Evolutionary conservation across 1,284 basidiomycete species (phyloP), one percentile per base, ranked within the genome.

Genomic region (Laetiporus sulphureus): DNA sequence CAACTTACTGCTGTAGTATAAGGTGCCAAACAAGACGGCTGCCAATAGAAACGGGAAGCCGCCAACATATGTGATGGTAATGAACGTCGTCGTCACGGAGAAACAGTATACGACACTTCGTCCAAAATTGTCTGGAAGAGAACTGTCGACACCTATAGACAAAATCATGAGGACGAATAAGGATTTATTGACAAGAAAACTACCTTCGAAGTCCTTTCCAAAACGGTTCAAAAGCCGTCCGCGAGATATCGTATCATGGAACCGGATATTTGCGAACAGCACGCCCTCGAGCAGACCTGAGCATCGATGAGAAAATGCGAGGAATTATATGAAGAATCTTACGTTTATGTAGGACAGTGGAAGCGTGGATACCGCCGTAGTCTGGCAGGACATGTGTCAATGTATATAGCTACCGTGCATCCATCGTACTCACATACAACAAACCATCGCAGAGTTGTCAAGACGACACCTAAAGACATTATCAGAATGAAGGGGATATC

Each of bases 201-300:
- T 46, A 79, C 83, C 87, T 68, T 96, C 92, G 45, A 95, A 90
- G 58, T 96, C 93, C 60, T 96, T 95, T 31, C 91, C 90, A 54
- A 96, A 95, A 29, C 92, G 74, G 59, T 95, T 94, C 29, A 94
- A 65, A 5, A 94, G 66, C 11, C 91, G 78, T 5, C 92, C 92
- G 34, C 90, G 78, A 37, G 84, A 89, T 3, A 91, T 81, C 0
- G 91, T 96, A 57, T 97, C 93, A 56, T 95, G 93, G 74, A 96
- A 96, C 20, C 92, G 79, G 39, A 96, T 82, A 32, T 91, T 82
- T 1, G 94, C 92, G 53, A 93, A 93, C 1, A 99, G 68, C 8
- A 98, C 83, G 0, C 83, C 67, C 58, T 92, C 83, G 31, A 98
- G 72, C 36, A 99, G 73, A 30, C 66, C 80, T 77, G 47, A 60